phyloP scores from a whole-genome alignment of 176 grass and related monocot genomes.

The sorghum (Sorghum bicolor) region DNA sequence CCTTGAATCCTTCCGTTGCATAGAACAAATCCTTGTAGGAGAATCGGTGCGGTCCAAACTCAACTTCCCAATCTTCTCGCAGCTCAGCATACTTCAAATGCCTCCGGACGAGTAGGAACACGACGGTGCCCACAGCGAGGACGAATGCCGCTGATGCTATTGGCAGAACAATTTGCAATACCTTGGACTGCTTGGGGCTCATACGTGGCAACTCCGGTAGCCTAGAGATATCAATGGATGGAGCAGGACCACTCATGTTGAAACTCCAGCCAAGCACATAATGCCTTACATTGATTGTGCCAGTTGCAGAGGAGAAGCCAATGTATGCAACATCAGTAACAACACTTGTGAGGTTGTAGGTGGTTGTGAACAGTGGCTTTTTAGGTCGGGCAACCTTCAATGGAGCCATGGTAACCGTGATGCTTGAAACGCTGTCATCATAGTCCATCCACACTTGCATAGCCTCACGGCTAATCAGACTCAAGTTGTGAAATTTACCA shows the following conservation, averaged over 20 bases:
- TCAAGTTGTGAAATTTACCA: slow-evolving; percentile 31
- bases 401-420: slow-evolving; percentile 25
- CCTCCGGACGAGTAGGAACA: not conserved
- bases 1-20: slow-evolving; percentile 28
- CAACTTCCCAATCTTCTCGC: slow-evolving; percentile 33
- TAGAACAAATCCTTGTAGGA: slow-evolving; percentile 23
- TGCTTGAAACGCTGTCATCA: not conserved
- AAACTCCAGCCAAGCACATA: slow-evolving; percentile 40
- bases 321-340: slow-evolving; percentile 23
- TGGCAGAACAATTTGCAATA: slow-evolving; percentile 19
- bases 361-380: slow-evolving; percentile 27
- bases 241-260: slow-evolving; percentile 1
- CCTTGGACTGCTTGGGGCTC: slow-evolving; percentile 17
- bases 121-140: not conserved
- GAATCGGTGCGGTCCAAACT: slow-evolving; percentile 36
- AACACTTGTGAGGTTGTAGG: slow-evolving; percentile 32
- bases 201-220: slow-evolving; percentile 31
- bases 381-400: slow-evolving; percentile 2
- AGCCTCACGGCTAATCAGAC: slow-evolving; percentile 35
- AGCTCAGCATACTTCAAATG: not conserved
- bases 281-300: slow-evolving; percentile 20
- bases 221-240: slow-evolving; percentile 6
- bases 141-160: slow-evolving; percentile 5
- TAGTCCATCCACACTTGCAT: slow-evolving; percentile 46
- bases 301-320: slow-evolving; percentile 34